These are phyloP conservation scores for Fraxinus pennsylvanica DNA, from an alignment of 257 asterid species.

Conservation along the genomic window DNA sequence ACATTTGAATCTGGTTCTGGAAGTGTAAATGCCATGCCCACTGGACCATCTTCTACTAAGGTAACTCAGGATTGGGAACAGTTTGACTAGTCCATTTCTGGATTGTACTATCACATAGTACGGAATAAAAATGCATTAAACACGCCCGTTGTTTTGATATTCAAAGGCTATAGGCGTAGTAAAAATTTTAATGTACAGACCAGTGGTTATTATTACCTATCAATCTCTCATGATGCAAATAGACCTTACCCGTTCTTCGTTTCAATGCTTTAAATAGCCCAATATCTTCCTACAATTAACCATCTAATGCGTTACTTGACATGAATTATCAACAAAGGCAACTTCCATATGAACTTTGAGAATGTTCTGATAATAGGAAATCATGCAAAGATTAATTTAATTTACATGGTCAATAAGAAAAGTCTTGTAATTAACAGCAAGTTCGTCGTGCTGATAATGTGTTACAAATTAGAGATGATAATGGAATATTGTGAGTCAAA, in stretches of 20 bases:
- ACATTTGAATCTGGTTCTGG: conserved; percentile 54
- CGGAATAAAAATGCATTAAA: not conserved
- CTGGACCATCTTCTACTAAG: conserved; percentile 41
- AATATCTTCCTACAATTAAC: no score
- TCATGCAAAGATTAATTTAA: no score
- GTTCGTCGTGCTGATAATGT: no score
- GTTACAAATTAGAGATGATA: no score
- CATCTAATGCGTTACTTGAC: no score
- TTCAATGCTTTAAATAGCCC: not conserved
- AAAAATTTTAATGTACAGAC: not conserved
- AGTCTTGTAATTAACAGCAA: no score
- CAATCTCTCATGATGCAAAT: not conserved
- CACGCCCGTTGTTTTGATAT: not conserved
- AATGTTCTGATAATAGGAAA: no score
- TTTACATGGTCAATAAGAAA: no score
- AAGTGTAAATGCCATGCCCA: conserved; percentile 25
- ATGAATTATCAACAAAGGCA: no score
- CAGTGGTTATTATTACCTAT: not conserved
- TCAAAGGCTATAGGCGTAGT: conserved; percentile 13
- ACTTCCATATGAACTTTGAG: no score
- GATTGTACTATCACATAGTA: not conserved
- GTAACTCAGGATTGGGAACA: conserved; percentile 65
- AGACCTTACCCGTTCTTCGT: not conserved
- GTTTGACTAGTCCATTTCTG: conserved; percentile 46
- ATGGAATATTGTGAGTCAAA: no score